Conservation (phyloP, 108 stramenopile species). For the Nannochloropsis salina region DNA sequence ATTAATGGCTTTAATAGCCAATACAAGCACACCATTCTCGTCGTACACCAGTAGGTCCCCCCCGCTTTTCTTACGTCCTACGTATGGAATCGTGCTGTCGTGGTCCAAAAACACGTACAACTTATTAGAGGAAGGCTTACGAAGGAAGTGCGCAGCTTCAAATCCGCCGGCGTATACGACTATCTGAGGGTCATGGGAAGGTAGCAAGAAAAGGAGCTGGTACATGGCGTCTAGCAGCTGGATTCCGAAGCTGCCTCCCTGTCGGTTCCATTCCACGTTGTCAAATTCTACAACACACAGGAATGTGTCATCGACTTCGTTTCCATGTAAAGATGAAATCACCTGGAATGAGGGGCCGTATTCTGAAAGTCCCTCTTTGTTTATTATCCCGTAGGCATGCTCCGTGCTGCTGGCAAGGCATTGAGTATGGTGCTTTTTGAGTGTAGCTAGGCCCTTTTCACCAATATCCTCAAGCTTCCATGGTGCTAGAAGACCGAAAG, state of each 20-base stretch:
- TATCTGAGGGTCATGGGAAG: not conserved
- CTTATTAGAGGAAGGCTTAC: not conserved
- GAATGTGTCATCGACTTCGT: constrained; percentile 6
- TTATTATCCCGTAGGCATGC: not conserved
- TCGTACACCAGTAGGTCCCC: not conserved
- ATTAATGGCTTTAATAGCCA: not conserved
- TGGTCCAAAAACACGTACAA: constrained; percentile 6
- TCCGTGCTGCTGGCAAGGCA: not conserved
- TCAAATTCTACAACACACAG: not conserved
- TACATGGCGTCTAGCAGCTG: not conserved
- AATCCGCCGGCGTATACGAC: not conserved
- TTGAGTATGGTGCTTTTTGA: not conserved
- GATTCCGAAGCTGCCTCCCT: constrained; percentile 7
- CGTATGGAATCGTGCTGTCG: constrained; percentile 1
- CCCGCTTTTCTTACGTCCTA: not conserved
- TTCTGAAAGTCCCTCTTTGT: constrained; percentile 15
- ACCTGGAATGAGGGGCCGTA: not conserved
- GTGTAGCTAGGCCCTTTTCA: not conserved
- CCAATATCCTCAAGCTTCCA: not conserved
- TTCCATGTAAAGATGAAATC: constrained; percentile 12
- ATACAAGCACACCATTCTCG: not conserved
- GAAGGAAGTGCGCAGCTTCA: not conserved
- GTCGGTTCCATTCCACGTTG: constrained; percentile 1
- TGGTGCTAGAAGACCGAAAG: not conserved
- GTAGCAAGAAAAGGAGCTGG: constrained; percentile 14